Evolutionary conservation across 352 stramenopile species (phyloP).

Genomic region (Globisporangium alternatum): DNA sequence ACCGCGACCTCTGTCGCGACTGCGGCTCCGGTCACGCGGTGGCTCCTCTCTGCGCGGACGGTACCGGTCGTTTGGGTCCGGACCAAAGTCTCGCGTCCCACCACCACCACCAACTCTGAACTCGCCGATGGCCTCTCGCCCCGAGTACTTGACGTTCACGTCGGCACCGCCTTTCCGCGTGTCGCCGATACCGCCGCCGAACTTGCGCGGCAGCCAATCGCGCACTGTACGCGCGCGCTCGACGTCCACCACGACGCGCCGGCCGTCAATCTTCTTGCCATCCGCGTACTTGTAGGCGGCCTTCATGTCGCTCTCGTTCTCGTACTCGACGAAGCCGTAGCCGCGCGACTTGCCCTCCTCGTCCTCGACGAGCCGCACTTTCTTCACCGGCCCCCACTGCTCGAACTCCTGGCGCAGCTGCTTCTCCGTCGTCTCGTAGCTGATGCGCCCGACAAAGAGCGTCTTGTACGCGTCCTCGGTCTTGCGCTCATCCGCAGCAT

Average conservation of each 20-base stretch:
- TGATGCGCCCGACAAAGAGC: constrained; percentile 96
- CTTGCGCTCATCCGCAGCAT: constrained; percentile 57
- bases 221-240: constrained; percentile 96
- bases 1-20: constrained; percentile 21
- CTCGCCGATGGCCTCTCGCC: constrained; percentile 29
- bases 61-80: constrained; percentile 30
- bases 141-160: constrained; percentile 87
- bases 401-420: constrained; percentile 97
- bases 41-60: constrained; percentile 21
- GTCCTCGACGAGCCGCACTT: constrained; percentile 88
- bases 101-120: constrained; percentile 13
- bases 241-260: constrained; percentile 97
- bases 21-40: constrained; percentile 25
- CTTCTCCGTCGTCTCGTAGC: constrained; percentile 97
- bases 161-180: constrained; percentile 73
- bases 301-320: constrained; percentile 96
- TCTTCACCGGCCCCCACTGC: constrained; percentile 90
- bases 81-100: constrained; percentile 29
- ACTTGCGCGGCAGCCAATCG: constrained; percentile 94
- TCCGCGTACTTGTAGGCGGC: constrained; percentile 93
- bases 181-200: constrained; percentile 93
- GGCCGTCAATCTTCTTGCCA: constrained; percentile 95
- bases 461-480: constrained; percentile 96
- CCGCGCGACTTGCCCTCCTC: constrained; percentile 90
- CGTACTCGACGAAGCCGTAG: constrained; percentile 99